Base-by-base conservation (phyloP, 73 alveolate species). In the Paramecium sexaurelia region DNA sequence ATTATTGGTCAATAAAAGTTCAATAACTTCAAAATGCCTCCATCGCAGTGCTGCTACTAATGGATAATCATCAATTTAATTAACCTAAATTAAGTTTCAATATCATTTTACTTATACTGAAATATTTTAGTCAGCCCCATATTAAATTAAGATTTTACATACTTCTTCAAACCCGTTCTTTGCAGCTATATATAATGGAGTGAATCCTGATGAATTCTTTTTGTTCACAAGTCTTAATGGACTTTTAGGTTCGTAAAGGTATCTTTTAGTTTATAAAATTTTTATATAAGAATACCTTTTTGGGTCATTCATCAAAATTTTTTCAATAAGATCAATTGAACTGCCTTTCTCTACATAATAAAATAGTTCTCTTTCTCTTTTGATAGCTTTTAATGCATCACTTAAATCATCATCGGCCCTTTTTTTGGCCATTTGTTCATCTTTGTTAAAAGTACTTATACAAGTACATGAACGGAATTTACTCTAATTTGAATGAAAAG, bases 111-210 rank as follows among this genome's bases (percentile, higher is more conserved):
- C 87, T 66, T 51, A 51, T 51, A 73, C 57, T 33, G 87, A 39
- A 22, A 78, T 24, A 78, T 78, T 78, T 43, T 22, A 95, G 56
- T 93, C 95, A 10, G 96, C 98, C n/a, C 93, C 91, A 66, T 85
- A 15, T 9, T 91, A 32, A 15, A 95, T 10, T 55, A 95, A 84
- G 32, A 95, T 43, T 56, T 85, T 19, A 35, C 95, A 96, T 10
- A 93, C 68, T 9, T 92, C 93, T 13, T 91, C 35, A 45, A 88
- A 47, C 13, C 96, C 98, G 75, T 93, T 82, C 51, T 57, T 27
- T 61, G 95, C 94, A 10, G 98, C 98, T 26, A 95, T 94, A 75
- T 95, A 93, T 7, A 95, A 69, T 7, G 96, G 96, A 39, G 98
- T 95, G 20, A 75, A 41, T 27, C 94, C 94, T n/a, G 43, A 11